Base-by-base conservation (phyloP, 23 red algal genomes). In the Rhodosorus marinus region DNA sequence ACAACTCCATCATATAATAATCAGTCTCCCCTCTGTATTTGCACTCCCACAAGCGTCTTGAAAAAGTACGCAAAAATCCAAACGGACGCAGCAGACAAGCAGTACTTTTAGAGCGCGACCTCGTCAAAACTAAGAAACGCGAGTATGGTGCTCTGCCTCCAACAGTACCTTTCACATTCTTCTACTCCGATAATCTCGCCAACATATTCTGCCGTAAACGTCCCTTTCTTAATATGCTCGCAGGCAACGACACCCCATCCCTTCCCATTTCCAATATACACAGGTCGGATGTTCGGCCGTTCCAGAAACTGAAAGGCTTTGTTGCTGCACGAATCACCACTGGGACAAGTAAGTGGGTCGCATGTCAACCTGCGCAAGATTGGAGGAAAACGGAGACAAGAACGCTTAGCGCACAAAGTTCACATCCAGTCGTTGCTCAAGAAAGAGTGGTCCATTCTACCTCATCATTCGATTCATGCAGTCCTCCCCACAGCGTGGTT, bases 1-100 rank as follows among this genome's bases (percentile, higher is more conserved):
- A 55, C 7, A 93, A 47, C 30, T 75, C 75, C 86, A 93, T 93
- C 35, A 93, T 66, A 55, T 93, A 93, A 43, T 73, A 80, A 33
- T 93, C 70, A 33, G 52, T 31, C 43, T 74, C 79, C 29, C 41
- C 32, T 26, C n/a, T n/a, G n/a, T n/a, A n/a, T n/a, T n/a, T n/a
- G n/a, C n/a, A n/a, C n/a, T 5, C 1, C 26, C 60, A 49, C 9
- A 47, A 22, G n/a, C 53, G 51, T 29, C 42, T 35, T 9, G 31
- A 54, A 54, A 34, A 8, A 54, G n/a, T 54, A 33, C 31, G 15
- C 51, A 33, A 8, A 54, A 34, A 54, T n/a, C n/a, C n/a, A n/a
- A n/a, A n/a, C n/a, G n/a, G n/a, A n/a, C n/a, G n/a, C n/a, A n/a
- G n/a, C n/a, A n/a, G n/a, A n/a, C n/a, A n/a, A n/a, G n/a, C n/a